These are phyloP conservation scores for Heracleum sosnowskyi DNA, from an alignment of 129 eudicot genomes.

Conservation along the genomic window DNA sequence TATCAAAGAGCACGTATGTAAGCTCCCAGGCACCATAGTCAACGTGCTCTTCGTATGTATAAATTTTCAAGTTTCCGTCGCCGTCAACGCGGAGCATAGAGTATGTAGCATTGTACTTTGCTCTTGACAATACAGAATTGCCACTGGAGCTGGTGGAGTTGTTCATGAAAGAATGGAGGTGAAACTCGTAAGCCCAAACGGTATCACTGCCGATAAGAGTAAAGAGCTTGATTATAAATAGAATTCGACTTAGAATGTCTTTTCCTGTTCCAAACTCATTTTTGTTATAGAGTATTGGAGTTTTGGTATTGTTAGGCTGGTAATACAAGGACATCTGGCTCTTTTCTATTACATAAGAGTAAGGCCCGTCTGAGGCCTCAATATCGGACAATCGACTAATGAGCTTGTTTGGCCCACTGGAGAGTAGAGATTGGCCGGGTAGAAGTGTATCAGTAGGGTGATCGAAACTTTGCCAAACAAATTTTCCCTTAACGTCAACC, in stretches of 20 bases:
- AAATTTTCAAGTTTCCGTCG: constrained; percentile 34
- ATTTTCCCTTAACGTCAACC: constrained; percentile 23
- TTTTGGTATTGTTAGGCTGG: constrained; percentile 21
- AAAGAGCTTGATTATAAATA: neutral
- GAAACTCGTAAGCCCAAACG: constrained; percentile 13
- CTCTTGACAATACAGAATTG: constrained; percentile 9
- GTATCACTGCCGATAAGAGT: neutral
- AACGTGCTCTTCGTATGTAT: constrained; percentile 24
- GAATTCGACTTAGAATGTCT: neutral
- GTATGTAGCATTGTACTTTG: constrained; percentile 34
- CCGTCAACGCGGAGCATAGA: constrained; percentile 33
- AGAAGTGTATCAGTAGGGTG: constrained; percentile 47
- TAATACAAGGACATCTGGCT: constrained; percentile 30
- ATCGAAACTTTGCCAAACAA: constrained; percentile 59
- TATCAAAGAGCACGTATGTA: constrained; percentile 20
- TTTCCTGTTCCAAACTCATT: constrained; percentile 22
- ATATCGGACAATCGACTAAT: constrained; percentile 35
- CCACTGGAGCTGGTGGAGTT: too few species aligned
- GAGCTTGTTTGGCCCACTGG: constrained; percentile 24
- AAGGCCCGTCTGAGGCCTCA: constrained; percentile 31
- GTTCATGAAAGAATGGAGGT: too few species aligned
- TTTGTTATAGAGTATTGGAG: constrained; percentile 27
- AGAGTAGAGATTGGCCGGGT: constrained; percentile 29
- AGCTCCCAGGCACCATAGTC: constrained; percentile 38
- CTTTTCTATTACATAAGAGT: constrained; percentile 30